Base-by-base conservation (phyloP, 805 yeast species). In the Myxozyma lipomycoides region DNA sequence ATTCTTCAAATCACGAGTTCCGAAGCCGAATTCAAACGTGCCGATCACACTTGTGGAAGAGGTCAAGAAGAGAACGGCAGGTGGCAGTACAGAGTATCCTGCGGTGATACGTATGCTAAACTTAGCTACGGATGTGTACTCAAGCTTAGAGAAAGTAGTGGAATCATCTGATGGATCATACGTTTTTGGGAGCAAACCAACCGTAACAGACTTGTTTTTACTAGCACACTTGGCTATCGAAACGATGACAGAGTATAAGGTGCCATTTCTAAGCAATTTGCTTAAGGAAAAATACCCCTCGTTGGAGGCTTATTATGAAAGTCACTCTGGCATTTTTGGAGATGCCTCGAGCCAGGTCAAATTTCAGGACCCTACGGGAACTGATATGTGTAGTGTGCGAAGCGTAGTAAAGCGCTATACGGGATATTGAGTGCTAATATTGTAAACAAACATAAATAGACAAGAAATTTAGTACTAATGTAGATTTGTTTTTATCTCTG, bases 71-170 rank as follows among this genome's bases (percentile, higher is more conserved):
- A 30, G 44, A 2, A 39, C 44, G n/a, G 56, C 51, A 15, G 56
- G 49, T 9, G 49, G 48, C 18, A 43, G 23, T 2, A 40, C 37
- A 10, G 55, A 53, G 36, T 49, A 37, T 26, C 15, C 39, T 18
- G 60, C 60, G 22, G 51, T 57, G 26, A 23, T 54, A 38, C 45
- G 58, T 2, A 57, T 55, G 49, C 51, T 58, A 17, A 34, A 45
- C 24, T 35, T 51, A 21, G 59, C 61, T 9, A 17, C 42, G 17
- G 58, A 47, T 15, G 46, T 39, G 32, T 58, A 35, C n/a, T 17
- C 38, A 35, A 10, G 19, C 18, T 15, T 35, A 21, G n/a, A 35
- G 6, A 10, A 35, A 15, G 7, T 12, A 5, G 12, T 35, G 6
- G 12, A 5, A 21, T 30, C 30, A 9, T 36, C 6, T n/a, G 15